Evolutionary conservation across 108 stramenopile genomes (phyloP).

Genomic region (Tribonema minus): DNA sequence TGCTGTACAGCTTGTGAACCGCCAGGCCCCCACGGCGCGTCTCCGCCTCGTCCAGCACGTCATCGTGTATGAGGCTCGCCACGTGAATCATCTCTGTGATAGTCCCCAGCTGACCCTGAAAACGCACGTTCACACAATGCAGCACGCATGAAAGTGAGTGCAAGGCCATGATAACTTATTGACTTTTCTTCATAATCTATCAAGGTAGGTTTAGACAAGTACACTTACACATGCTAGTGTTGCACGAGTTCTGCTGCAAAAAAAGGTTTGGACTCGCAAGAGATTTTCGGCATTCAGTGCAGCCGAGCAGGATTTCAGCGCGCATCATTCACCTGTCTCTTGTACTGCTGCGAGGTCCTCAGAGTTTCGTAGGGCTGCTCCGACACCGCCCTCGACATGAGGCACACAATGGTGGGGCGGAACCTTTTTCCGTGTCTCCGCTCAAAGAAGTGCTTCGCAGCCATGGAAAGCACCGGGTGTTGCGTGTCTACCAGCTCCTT

Average conservation of each 20-base stretch:
- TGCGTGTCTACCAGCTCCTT: slow-evolving; percentile 92
- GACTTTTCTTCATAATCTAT: too few species aligned
- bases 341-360: neutral
- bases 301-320: too few species aligned
- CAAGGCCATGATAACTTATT: too few species aligned
- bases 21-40: slow-evolving; percentile 88
- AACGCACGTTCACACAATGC: too few species aligned
- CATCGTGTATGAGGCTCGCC: slow-evolving; percentile 91
- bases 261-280: too few species aligned
- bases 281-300: too few species aligned
- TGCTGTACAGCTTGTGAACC: slow-evolving; percentile 94
- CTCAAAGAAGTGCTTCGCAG: slow-evolving; percentile 95
- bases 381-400: slow-evolving; percentile 80
- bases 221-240: too few species aligned
- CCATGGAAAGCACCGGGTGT: slow-evolving; percentile 91
- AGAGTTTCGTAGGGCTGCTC: neutral
- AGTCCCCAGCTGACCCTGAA: slow-evolving; percentile 77
- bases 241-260: too few species aligned
- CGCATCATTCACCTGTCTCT: too few species aligned
- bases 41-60: slow-evolving; percentile 94
- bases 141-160: too few species aligned
- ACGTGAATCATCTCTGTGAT: slow-evolving; percentile 99
- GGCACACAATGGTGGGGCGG: slow-evolving; percentile 86
- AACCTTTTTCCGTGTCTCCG: slow-evolving; percentile 92
- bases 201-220: too few species aligned